Evolutionary conservation across 2,329 filamentous ascomycete genomes (phyloP), one percentile per base, ranked within the genome.

Genomic region (Penicillium olsonii): DNA sequence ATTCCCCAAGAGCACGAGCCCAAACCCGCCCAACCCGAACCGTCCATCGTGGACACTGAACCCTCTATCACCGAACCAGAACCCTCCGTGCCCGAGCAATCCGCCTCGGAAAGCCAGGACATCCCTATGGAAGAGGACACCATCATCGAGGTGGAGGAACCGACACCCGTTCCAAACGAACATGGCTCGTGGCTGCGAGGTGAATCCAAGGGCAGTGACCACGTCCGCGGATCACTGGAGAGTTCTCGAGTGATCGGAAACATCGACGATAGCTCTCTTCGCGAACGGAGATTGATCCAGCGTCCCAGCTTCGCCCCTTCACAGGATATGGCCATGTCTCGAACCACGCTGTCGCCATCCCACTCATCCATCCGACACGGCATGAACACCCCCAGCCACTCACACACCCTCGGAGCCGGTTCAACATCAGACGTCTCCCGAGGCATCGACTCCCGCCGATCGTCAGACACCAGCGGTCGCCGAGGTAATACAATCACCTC

Each of bases 401-500:
- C 82, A 1, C 75, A 82, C 50, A 67, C 78, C 44, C 77, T 78
- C 45, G 76, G 77, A 33, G 62, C 80, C 6, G 64, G 75, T 61
- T 72, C 84, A 65, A 69, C 77, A 68, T 73, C 78, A 62, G 68
- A 84, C 68, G 52, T 78, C 63, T 67, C 81, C 29, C 75, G 79
- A 38, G 78, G 79, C 14, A 74, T 78, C 12, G 79, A 79, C 29
- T 73, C 74, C 29, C 76, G 78, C 37, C 82, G 81, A 53, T 72
- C 75, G 18, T 85, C 84, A 1, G 81, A 83, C 42, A 74, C 77
- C 41, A 82, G 79, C 48, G 67, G 65, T 33, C 70, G 66, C 20
- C 69, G 68, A 47, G 62, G 69, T 29, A 71, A 68, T 51, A 71
- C 86, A 0, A 88, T 91, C 77, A 83, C 84, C 4, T 85, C 88